These are phyloP conservation scores for Phytophthora citricola DNA, from an alignment of 352 stramenopile species.

Conservation along the genomic window DNA sequence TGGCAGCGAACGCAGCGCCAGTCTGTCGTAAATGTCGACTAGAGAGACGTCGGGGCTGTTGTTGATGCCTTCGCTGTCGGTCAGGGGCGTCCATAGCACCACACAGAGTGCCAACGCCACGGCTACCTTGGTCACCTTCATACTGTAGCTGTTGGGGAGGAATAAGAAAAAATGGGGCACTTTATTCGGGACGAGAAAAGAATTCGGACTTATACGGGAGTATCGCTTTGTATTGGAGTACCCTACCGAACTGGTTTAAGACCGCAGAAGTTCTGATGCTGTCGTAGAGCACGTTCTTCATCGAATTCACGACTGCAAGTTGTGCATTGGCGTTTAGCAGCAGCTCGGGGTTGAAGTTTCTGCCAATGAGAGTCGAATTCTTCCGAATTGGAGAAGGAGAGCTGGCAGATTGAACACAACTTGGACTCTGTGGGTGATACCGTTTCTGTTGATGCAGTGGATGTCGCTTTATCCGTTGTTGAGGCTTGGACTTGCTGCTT, in stretches of 20 bases:
- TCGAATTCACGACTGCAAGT: constrained; percentile 66
- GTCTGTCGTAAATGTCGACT: constrained; percentile 22
- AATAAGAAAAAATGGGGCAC: constrained; percentile 9
- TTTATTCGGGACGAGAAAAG: not conserved
- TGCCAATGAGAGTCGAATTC: constrained; percentile 51
- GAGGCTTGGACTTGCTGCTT: constrained; percentile 25
- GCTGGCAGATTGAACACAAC: constrained; percentile 47
- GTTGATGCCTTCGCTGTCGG: not conserved
- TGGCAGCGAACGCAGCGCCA: constrained; percentile 13
- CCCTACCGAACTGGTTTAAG: not conserved
- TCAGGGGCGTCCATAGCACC: constrained; percentile 6
- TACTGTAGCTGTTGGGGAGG: constrained; percentile 5
- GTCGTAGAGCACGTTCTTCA: constrained; percentile 72
- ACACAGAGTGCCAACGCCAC: constrained; percentile 24
- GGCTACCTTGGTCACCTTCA: constrained; percentile 29
- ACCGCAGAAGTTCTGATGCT: constrained; percentile 81
- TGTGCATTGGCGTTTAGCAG: constrained; percentile 39
- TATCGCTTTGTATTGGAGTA: not conserved
- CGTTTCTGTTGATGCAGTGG: not conserved
- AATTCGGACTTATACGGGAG: constrained; percentile 3
- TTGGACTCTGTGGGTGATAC: constrained; percentile 9
- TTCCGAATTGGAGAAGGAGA: constrained; percentile 30
- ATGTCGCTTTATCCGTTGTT: not conserved
- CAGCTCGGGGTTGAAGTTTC: constrained; percentile 39
- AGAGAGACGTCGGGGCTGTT: not conserved